Evolutionary conservation across 1,284 basidiomycete species (phyloP).

Genomic region (Pascua guehoae): DNA sequence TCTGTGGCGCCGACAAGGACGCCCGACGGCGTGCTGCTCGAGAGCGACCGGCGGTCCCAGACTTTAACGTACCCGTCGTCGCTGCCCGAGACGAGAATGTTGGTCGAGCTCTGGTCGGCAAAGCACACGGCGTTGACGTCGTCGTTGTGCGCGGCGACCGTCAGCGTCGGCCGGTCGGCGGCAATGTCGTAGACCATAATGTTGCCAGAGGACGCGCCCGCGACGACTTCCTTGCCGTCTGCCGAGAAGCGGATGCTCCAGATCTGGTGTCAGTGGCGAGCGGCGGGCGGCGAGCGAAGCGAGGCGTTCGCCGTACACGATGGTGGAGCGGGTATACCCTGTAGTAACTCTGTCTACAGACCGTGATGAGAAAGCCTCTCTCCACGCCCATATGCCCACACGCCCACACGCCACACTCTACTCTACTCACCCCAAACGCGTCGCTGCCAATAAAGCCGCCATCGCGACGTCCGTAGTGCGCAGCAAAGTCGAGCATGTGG

Average conservation of each 20-base stretch:
- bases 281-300: too few relatives aligned
- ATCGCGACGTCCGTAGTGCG: not conserved
- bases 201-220: conserved; percentile 51
- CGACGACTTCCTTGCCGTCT: conserved; percentile 84
- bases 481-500: conserved; percentile 64
- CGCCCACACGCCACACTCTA: too few relatives aligned
- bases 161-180: conserved; percentile 71
- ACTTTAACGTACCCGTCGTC: conserved; percentile 94
- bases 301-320: too few relatives aligned
- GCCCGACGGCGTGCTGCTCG: conserved; percentile 78
- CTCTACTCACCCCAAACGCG: too few relatives aligned
- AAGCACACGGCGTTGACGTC: conserved; percentile 97
- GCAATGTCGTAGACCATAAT: conserved; percentile 82
- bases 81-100: conserved; percentile 87
- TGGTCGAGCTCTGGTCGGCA: conserved; percentile 86
- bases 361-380: not conserved
- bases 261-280: conserved; percentile 52
- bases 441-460: too few relatives aligned
- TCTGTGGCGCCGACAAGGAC: conserved; percentile 93
- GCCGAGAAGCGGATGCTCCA: conserved; percentile 95
- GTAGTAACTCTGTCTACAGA: too few relatives aligned
- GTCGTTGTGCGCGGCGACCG: conserved; percentile 76
- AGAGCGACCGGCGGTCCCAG: conserved; percentile 90
- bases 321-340: too few relatives aligned
- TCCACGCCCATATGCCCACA: too few relatives aligned